A percentile compares a stretch with the other conserved stretches of the same genome.
phyloP scores from a whole-genome alignment of 2,329 filamentous ascomycete species.

The Alternaria triticimaculans region DNA sequence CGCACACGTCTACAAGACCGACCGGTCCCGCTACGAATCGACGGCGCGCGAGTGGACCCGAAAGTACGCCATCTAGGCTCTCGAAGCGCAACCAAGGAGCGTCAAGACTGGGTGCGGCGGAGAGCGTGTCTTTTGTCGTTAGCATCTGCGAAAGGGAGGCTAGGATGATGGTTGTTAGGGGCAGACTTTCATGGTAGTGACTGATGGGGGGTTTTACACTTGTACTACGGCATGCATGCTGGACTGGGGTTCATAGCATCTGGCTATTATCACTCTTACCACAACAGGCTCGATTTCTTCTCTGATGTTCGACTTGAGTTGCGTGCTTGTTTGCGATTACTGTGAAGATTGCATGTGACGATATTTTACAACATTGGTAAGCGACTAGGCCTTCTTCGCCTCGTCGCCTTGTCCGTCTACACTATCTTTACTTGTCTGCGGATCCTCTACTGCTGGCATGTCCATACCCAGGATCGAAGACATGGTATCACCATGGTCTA shows the following conservation, averaged over 20 bases:
- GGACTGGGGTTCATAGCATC: slow-evolving; percentile 39
- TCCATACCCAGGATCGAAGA: slow-evolving; percentile 2
- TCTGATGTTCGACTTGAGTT: not conserved
- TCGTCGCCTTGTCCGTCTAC: not conserved
- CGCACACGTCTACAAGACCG: slow-evolving; percentile 99
- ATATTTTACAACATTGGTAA: not conserved
- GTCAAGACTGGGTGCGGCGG: not conserved
- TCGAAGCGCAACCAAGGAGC: not conserved
- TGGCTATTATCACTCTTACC: slow-evolving; percentile 41
- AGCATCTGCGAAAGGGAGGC: slow-evolving; percentile 30
- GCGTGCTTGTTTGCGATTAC: not conserved
- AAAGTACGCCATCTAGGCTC: slow-evolving; percentile 89
- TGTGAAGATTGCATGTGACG: not conserved
- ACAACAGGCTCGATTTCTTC: slow-evolving; percentile 30
- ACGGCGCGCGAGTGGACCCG: slow-evolving; percentile 98
- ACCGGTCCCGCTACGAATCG: slow-evolving; percentile 92
- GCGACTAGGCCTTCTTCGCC: not conserved
- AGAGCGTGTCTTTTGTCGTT: slow-evolving; percentile 25
- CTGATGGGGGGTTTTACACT: slow-evolving; percentile 34
- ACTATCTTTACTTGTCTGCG: not conserved
- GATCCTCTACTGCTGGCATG: slow-evolving; percentile 1
- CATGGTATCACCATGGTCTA: not conserved
- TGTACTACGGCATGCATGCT: slow-evolving; percentile 36
- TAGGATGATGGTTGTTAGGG: slow-evolving; percentile 23
- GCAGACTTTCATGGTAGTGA: slow-evolving; percentile 33